A percentile compares a stretch with the other conserved stretches of the same genome.
Evolutionary conservation across 345 rosid genomes (phyloP).

Genomic region (Arabis hirsuta): DNA sequence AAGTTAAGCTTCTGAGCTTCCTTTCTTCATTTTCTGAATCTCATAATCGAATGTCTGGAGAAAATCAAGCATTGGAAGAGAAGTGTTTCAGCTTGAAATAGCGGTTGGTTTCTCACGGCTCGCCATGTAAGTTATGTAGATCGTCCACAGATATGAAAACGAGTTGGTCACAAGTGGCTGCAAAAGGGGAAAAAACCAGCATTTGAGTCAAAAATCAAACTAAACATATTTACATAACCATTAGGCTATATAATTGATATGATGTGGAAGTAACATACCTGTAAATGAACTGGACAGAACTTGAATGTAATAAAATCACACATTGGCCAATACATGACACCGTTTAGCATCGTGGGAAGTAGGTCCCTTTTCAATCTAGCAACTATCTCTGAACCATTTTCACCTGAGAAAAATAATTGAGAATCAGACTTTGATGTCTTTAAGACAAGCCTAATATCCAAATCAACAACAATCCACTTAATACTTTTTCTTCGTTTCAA

Average conservation of each 20-base stretch:
- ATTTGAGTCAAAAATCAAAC: neutral
- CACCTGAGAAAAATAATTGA: conserved; percentile 57
- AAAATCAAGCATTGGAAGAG: neutral
- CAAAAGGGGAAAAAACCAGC: conserved; percentile 8
- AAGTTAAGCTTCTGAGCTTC: conserved; percentile 10
- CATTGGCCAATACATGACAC: conserved; percentile 87
- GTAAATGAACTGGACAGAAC: conserved; percentile 85
- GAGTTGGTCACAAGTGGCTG: conserved; percentile 95
- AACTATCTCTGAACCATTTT: conserved; percentile 62
- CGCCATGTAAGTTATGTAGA: conserved; percentile 91
- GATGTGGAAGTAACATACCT: conserved; percentile 52
- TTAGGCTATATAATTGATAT: too few relatives aligned
- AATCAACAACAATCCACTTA: too few relatives aligned
- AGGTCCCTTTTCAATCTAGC: conserved; percentile 83
- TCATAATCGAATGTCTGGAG: neutral
- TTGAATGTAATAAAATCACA: conserved; percentile 92
- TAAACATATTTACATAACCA: neutral
- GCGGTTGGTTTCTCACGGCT: conserved; percentile 58
- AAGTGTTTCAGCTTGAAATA: conserved; percentile 41
- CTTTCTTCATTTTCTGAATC: conserved; percentile 8
- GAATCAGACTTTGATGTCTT: neutral
- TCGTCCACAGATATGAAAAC: conserved; percentile 88
- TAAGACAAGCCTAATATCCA: neutral
- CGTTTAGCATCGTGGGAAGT: conserved; percentile 73
- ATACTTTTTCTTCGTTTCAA: neutral